Percentiles rank a stretch among this genome's conserved stretches.
These are phyloP conservation scores for Penicillium lividum DNA, from an alignment of 495 filamentous ascomycete genomes.

Conservation along the genomic window DNA sequence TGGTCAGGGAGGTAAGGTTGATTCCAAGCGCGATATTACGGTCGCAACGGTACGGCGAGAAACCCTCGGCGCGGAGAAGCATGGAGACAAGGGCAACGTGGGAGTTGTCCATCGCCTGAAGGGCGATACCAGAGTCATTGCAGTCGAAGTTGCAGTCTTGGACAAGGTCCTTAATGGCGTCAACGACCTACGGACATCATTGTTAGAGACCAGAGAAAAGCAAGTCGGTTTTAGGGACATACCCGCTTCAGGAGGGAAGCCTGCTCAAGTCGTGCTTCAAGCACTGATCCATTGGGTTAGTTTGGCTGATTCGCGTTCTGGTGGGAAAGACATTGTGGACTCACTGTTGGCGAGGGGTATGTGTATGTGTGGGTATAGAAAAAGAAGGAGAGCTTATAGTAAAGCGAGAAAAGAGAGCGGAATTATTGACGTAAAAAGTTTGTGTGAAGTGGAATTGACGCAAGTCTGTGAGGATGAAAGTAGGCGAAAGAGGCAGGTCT, in stretches of 20 bases:
- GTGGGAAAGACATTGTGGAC: slow-evolving; percentile 18
- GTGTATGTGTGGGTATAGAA: slow-evolving; percentile 1
- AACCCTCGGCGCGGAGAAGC: slow-evolving; percentile 93
- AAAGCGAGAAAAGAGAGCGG: not conserved
- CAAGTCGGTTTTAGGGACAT: slow-evolving; percentile 17
- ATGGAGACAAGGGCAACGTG: slow-evolving; percentile 99
- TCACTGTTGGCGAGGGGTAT: slow-evolving; percentile 39
- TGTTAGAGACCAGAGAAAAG: slow-evolving; percentile 4
- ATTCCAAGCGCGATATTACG: slow-evolving; percentile 98
- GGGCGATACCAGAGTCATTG: slow-evolving; percentile 97
- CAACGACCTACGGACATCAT: slow-evolving; percentile 71
- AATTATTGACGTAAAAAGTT: slow-evolving; percentile 1
- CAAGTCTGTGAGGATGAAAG: slow-evolving; percentile 17
- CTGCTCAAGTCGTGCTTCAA: slow-evolving; percentile 96
- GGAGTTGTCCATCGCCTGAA: slow-evolving; percentile 99
- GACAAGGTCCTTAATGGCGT: slow-evolving; percentile 98
- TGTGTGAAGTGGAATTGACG: slow-evolving; percentile 3
- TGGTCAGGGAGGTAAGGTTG: slow-evolving; percentile 93
- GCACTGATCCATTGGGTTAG: slow-evolving; percentile 58
- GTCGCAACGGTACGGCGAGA: slow-evolving; percentile 97
- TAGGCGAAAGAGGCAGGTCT: slow-evolving; percentile 23
- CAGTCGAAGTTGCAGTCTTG: slow-evolving; percentile 99
- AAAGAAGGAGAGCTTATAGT: not conserved
- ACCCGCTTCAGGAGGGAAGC: slow-evolving; percentile 96
- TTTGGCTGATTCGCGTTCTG: slow-evolving; percentile 18